These are phyloP conservation scores for Sindora glabra DNA, from an alignment of 306 rosid genomes.

Conservation along the genomic window DNA sequence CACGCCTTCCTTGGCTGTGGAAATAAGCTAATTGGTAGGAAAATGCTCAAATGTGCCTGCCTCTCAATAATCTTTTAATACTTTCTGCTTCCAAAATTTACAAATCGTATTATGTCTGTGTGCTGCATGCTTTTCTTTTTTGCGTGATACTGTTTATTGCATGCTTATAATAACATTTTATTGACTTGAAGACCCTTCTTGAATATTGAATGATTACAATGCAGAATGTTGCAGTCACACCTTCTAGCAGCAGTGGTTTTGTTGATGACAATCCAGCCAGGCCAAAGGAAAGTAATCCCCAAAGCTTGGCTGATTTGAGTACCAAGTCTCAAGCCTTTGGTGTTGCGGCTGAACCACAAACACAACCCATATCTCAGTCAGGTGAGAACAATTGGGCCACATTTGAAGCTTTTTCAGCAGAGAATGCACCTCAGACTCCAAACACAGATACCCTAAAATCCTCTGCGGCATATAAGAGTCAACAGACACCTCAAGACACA, in stretches of 20 bases:
- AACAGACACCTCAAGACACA: slow-evolving; percentile 24
- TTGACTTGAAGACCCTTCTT: not conserved
- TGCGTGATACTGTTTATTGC: not conserved
- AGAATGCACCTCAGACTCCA: slow-evolving; percentile 21
- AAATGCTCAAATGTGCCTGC: not conserved
- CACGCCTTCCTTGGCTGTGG: not conserved
- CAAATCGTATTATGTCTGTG: no score
- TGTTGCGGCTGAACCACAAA: slow-evolving; percentile 16
- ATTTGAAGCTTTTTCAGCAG: slow-evolving; percentile 24
- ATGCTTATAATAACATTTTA: not conserved
- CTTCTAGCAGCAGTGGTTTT: slow-evolving; percentile 15
- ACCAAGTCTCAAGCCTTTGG: slow-evolving; percentile 23
- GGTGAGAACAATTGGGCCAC: slow-evolving; percentile 39
- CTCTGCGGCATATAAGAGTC: not conserved
- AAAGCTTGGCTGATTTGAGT: slow-evolving; percentile 35
- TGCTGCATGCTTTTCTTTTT: no score
- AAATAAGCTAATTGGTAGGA: not conserved
- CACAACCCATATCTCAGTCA: slow-evolving; percentile 24
- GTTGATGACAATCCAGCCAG: slow-evolving; percentile 20
- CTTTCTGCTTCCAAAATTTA: no score
- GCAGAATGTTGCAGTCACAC: slow-evolving; percentile 24
- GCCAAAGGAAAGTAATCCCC: slow-evolving; percentile 5
- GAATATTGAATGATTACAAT: not conserved
- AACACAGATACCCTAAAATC: slow-evolving; percentile 21
- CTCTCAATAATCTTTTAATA: not conserved